These are phyloP conservation scores for Scedosporium dehoogii DNA, from an alignment of 2,329 filamentous ascomycete species.

Conservation along the genomic window DNA sequence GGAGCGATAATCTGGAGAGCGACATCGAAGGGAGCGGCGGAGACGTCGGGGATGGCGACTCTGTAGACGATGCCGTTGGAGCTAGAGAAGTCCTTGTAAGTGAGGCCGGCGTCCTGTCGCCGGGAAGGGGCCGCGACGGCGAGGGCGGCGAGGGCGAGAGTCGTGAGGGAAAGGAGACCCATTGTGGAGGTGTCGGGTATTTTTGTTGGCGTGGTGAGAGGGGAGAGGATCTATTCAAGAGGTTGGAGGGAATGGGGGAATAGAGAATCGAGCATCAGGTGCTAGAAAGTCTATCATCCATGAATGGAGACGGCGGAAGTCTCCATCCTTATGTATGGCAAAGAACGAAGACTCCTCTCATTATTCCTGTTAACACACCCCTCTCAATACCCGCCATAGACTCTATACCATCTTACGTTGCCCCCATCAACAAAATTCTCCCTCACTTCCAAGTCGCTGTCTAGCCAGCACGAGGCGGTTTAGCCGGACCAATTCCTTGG, in stretches of 20 bases:
- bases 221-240: background rate
- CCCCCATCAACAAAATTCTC: background rate
- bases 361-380: background rate
- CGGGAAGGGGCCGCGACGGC: background rate
- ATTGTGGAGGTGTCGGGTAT: background rate
- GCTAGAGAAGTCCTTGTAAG: conserved; percentile 14
- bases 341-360: background rate
- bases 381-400: background rate
- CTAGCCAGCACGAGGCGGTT: background rate
- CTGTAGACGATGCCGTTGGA: conserved; percentile 19
- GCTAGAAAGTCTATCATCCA: background rate
- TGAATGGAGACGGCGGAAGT: background rate
- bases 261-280: background rate
- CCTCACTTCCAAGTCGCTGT: background rate
- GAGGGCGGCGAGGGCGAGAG: background rate
- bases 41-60: conserved; percentile 24
- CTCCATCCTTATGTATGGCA: background rate
- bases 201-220: background rate
- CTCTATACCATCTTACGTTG: background rate
- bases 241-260: background rate
- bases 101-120: conserved; percentile 1
- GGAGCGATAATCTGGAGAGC: conserved; percentile 32
- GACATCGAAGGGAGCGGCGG: conserved; percentile 24
- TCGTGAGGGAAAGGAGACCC: background rate
- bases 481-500: background rate